Evolutionary conservation across 306 rosid species (phyloP), one percentile per base, ranked within the genome.

Genomic region (Crotalaria pallida): DNA sequence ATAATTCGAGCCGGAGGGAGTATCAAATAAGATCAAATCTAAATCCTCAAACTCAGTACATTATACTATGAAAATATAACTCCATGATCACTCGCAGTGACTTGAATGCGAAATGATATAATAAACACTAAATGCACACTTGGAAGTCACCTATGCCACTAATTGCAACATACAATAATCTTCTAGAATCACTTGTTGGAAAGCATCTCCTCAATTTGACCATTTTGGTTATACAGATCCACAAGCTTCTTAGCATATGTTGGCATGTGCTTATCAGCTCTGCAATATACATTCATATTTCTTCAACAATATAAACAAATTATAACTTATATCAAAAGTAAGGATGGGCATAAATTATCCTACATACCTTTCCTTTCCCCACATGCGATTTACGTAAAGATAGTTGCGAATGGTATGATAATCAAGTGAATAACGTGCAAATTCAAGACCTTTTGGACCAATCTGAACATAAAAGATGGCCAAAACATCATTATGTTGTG

Each of bases 391-490:
- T 57, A 88, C 78, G 4, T 93, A 48, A 76, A 93, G 67, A 81
- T 90, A 88, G 83, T 93, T 93, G 70, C 98, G 84, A 63, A 93
- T 93, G 73, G 98, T 93, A 56, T 93, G 98, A 80, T 93, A 93
- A 81, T 93, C 98, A 33, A 90, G 96, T 21, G 98, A 94, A 75
- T 90, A 94, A 11, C 97, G 96, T 33, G 97, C 98, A 58, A 94
- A 94, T 76, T 94, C 96, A 74, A 94, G 79, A 62, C 98, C 97
- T 76, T 85, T 93, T 13, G 97, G 97, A 63, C 98, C 98, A 74
- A 94, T 68, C 97, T 94, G 81, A 68, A 60, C 51, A 48, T 21
- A 44, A 58, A 38, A 68, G 65, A 81, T 59, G 70, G 43, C 75
- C 27, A 79, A 62, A 45, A 53, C 26, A 53, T 52, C n/a, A 73